A percentile compares a stretch with the other conserved stretches of the same genome.
These are phyloP conservation scores for Colletotrichum siamense DNA, from an alignment of 2,329 filamentous ascomycete genomes.

Conservation along the genomic window DNA sequence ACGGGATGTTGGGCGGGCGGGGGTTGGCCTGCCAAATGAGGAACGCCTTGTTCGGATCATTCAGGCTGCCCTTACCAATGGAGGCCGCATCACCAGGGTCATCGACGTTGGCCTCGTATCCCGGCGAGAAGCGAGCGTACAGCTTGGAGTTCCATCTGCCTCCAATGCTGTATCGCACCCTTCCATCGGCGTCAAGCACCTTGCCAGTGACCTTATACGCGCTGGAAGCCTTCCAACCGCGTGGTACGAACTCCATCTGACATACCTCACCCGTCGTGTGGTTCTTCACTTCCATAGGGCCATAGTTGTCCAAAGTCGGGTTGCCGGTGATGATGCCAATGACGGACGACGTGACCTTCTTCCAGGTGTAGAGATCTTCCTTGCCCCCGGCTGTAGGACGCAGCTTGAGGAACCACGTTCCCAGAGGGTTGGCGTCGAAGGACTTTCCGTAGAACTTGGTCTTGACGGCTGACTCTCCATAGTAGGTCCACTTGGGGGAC, in stretches of 20 bases:
- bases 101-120: slow-evolving; percentile 78
- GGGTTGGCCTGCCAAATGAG: slow-evolving; percentile 90
- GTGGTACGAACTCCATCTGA: slow-evolving; percentile 88
- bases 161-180: slow-evolving; percentile 86
- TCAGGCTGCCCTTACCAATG: slow-evolving; percentile 56
- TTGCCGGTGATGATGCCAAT: slow-evolving; percentile 97
- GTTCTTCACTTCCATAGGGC: slow-evolving; percentile 96
- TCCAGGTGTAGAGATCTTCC: slow-evolving; percentile 96
- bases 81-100: slow-evolving; percentile 52
- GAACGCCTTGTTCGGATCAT: slow-evolving; percentile 78
- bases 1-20: slow-evolving; percentile 84
- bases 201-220: slow-evolving; percentile 90
- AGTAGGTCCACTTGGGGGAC: slow-evolving; percentile 94
- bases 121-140: slow-evolving; percentile 90
- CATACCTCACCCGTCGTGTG: slow-evolving; percentile 95
- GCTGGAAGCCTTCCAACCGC: slow-evolving; percentile 93
- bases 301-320: slow-evolving; percentile 97
- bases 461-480: slow-evolving; percentile 92
- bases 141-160: slow-evolving; percentile 98
- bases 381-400: slow-evolving; percentile 77
- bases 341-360: slow-evolving; percentile 97
- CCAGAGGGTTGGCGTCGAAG: slow-evolving; percentile 94
- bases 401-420: slow-evolving; percentile 94
- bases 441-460: slow-evolving; percentile 98
- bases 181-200: slow-evolving; percentile 79